These are phyloP conservation scores for Hibiscus syriacus DNA, from an alignment of 345 rosid genomes.

Conservation along the genomic window DNA sequence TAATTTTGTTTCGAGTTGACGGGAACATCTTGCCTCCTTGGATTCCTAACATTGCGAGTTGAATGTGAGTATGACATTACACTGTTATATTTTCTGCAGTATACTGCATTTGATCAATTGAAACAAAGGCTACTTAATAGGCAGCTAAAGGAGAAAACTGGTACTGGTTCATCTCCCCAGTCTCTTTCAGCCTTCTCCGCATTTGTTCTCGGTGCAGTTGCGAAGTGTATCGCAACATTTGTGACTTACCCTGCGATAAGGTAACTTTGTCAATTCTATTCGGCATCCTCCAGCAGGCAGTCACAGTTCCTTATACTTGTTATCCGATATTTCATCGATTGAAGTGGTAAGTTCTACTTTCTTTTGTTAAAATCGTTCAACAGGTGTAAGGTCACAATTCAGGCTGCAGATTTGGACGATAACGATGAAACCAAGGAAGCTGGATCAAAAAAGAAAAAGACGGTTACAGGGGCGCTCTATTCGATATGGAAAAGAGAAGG, in stretches of 20 bases:
- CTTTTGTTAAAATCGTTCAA: background rate
- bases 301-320: background rate
- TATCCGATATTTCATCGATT: background rate
- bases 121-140: constrained; percentile 52
- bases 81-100: constrained; percentile 33
- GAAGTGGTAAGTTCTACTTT: background rate
- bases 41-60: background rate
- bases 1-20: background rate
- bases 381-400: constrained; percentile 91
- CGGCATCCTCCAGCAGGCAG: background rate
- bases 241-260: constrained; percentile 94
- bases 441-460: constrained; percentile 30
- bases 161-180: constrained; percentile 35
- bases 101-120: constrained; percentile 91
- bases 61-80: constrained; percentile 10
- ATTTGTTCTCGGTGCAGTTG: constrained; percentile 74
- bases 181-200: constrained; percentile 81
- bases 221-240: constrained; percentile 75
- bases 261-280: constrained; percentile 19
- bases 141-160: constrained; percentile 24
- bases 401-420: constrained; percentile 59
- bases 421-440: constrained; percentile 15
- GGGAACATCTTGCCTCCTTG: background rate
- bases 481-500: constrained; percentile 83
- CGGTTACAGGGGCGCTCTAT: constrained; percentile 40